These are phyloP conservation scores for Talaromyces sp. DNA, from an alignment of 2,329 filamentous ascomycete species.

Conservation along the genomic window DNA sequence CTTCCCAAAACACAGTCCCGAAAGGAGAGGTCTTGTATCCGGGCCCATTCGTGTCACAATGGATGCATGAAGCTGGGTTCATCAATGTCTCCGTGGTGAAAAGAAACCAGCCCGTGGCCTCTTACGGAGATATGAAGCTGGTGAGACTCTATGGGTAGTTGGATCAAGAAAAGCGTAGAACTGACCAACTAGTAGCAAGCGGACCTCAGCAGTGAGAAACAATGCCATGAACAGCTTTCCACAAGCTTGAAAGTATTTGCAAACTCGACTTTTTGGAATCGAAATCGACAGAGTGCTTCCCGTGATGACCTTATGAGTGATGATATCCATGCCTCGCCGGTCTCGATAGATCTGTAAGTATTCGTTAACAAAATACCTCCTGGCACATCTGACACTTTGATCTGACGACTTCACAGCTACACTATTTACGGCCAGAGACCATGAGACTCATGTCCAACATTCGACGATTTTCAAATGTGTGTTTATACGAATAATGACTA, in stretches of 20 bases:
- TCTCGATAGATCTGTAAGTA: constrained; percentile 13
- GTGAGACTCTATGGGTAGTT: not conserved
- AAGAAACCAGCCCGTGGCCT: not conserved
- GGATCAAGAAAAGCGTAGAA: not conserved
- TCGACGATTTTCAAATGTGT: not conserved
- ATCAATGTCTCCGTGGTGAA: constrained; percentile 12
- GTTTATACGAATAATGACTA: constrained; percentile 1
- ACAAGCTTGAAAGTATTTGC: not conserved
- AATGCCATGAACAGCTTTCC: not conserved
- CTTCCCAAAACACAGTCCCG: not conserved
- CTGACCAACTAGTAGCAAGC: not conserved
- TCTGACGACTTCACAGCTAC: constrained; percentile 5
- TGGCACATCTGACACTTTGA: no score
- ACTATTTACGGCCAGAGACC: constrained; percentile 19
- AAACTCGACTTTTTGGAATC: not conserved
- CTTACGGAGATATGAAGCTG: not conserved
- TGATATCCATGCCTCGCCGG: not conserved
- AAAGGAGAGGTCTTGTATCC: not conserved
- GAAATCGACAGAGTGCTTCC: not conserved
- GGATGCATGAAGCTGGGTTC: constrained; percentile 16
- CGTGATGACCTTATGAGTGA: not conserved
- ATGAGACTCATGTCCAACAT: constrained; percentile 1
- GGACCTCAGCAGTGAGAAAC: not conserved
- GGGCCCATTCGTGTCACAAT: constrained; percentile 7
- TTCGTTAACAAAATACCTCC: not conserved